These are phyloP conservation scores for Castanea crenata DNA, from an alignment of 306 rosid genomes.

Conservation along the genomic window DNA sequence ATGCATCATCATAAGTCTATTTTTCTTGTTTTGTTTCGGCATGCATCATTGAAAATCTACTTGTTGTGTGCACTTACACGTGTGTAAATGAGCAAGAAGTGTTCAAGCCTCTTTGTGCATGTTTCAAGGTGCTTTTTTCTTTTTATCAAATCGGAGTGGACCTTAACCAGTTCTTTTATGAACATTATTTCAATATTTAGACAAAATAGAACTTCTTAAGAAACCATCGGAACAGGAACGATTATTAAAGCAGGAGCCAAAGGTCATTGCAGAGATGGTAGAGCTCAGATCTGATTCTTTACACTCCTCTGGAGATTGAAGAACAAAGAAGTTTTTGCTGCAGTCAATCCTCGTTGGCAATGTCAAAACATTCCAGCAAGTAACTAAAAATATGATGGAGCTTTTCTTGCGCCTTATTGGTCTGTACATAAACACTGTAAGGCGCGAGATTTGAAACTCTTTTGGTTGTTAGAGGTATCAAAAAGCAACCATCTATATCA, in stretches of 20 bases:
- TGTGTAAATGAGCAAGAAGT: no score
- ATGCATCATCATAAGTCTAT: no score
- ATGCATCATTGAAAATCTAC: no score
- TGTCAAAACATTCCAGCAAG: no score
- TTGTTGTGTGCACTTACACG: no score
- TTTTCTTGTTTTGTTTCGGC: no score
- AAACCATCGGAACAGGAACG: constrained; percentile 52
- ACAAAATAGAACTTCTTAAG: constrained; percentile 46
- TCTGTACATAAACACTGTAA: no score
- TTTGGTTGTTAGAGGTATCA: not conserved
- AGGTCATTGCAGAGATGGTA: constrained; percentile 55
- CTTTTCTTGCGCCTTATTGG: no score
- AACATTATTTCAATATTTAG: constrained; percentile 54
- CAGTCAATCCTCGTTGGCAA: no score
- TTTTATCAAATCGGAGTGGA: constrained; percentile 9
- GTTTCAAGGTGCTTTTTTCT: not conserved
- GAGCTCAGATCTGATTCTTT: not conserved
- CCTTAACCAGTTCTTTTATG: constrained; percentile 48
- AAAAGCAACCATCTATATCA: not conserved
- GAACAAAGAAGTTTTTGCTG: not conserved
- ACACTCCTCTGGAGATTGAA: not conserved
- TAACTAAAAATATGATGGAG: no score
- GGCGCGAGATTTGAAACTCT: not conserved
- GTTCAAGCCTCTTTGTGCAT: no score
- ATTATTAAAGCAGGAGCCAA: constrained; percentile 42